Conservation (phyloP, 2,329 filamentous ascomycete species). For the Sporothrix luriei region DNA sequence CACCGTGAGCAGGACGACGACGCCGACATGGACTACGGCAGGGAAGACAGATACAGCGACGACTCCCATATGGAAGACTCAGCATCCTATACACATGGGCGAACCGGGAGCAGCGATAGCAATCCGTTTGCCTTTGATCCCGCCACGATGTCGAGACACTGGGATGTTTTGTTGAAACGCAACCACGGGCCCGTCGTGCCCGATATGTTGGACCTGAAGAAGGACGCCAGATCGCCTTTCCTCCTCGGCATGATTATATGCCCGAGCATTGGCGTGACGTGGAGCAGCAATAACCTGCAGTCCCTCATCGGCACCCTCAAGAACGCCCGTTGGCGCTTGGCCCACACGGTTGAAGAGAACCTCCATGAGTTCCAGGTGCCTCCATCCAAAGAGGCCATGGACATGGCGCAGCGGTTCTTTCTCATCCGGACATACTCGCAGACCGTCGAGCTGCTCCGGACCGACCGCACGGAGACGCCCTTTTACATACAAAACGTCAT, state of each 20-base stretch:
- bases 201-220: background rate
- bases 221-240: constrained; percentile 6
- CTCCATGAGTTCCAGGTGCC: constrained; percentile 23
- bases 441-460: constrained; percentile 52
- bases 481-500: constrained; percentile 40
- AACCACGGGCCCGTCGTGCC: background rate
- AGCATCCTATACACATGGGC: background rate
- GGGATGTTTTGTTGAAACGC: constrained; percentile 19
- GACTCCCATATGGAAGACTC: background rate
- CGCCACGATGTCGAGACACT: constrained; percentile 5
- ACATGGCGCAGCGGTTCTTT: constrained; percentile 36
- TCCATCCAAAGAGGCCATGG: constrained; percentile 21
- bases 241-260: constrained; percentile 31
- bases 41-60: background rate
- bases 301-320: constrained; percentile 17
- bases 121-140: background rate
- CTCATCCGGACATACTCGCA: constrained; percentile 55
- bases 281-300: background rate
- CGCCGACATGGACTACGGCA: background rate
- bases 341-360: background rate
- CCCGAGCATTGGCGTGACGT: constrained; percentile 30
- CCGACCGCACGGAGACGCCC: constrained; percentile 37
- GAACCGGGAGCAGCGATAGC: background rate
- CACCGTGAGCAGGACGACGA: background rate
- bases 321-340: constrained; percentile 20